Percentiles rank a stretch among this genome's conserved stretches.
These are phyloP conservation scores for Eleusine coracana DNA, from an alignment of 176 grass and related monocot species.

Conservation along the genomic window DNA sequence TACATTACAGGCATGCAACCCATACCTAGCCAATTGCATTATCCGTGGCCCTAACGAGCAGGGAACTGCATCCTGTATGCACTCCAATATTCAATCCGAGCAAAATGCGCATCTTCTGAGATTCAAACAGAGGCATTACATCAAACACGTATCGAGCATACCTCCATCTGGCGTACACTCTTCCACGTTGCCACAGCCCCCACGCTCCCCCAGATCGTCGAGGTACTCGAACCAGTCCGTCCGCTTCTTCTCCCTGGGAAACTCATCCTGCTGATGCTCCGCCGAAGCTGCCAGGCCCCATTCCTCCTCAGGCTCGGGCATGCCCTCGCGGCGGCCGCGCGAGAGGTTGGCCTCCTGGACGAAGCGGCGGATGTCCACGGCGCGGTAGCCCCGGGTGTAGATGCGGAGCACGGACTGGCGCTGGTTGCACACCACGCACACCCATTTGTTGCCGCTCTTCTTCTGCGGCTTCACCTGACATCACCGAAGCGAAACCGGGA, in stretches of 20 bases:
- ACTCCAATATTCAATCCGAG: neutral
- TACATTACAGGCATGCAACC: neutral
- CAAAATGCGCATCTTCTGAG: neutral
- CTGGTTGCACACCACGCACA: constrained; percentile 85
- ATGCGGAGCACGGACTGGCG: constrained; percentile 70
- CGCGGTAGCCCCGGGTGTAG: constrained; percentile 59
- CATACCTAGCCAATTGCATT: too few relatives aligned
- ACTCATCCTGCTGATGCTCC: neutral
- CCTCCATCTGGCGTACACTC: constrained; percentile 28
- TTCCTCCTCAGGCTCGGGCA: constrained; percentile 18
- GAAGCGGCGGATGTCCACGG: constrained; percentile 72
- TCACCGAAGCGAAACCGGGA: neutral
- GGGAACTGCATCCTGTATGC: neutral
- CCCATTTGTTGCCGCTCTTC: constrained; percentile 84
- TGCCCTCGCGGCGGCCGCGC: constrained; percentile 33
- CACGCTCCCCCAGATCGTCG: constrained; percentile 42
- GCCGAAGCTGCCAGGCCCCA: neutral
- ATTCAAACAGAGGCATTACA: constrained; percentile 11
- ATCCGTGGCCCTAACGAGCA: neutral
- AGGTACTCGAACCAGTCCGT: constrained; percentile 83
- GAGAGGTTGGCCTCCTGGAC: constrained; percentile 86
- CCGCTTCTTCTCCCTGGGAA: constrained; percentile 43
- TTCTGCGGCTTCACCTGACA: constrained; percentile 89
- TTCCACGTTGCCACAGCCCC: neutral
- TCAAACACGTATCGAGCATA: constrained; percentile 32